Percentiles rank a stretch among this genome's conserved stretches.
phyloP scores from a whole-genome alignment of 257 asterid genomes.

The Solanum pennellii region DNA sequence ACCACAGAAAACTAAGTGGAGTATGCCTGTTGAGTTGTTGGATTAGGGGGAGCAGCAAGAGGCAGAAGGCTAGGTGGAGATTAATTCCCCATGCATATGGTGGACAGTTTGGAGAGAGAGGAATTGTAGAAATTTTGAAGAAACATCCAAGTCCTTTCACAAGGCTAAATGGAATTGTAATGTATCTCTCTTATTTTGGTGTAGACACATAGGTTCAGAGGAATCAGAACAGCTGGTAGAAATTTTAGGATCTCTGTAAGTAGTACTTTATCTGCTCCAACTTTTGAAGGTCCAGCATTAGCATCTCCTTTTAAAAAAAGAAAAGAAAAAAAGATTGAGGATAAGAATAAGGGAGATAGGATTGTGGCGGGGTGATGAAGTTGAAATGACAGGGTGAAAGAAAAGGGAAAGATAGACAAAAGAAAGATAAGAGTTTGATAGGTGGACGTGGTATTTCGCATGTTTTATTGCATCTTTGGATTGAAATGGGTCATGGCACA shows the following conservation, averaged over 20 bases:
- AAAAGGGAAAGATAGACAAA: neutral
- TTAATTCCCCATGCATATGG: neutral
- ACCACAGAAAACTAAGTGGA: neutral
- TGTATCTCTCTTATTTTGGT: neutral
- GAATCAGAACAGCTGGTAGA: neutral
- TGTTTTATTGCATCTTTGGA: neutral
- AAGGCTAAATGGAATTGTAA: neutral
- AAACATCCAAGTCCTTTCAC: neutral
- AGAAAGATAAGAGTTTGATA: neutral
- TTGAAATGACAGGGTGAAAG: neutral
- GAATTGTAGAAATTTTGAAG: neutral
- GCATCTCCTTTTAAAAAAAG: neutral
- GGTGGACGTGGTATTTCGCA: neutral
- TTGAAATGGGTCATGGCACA: neutral
- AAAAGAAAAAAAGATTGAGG: neutral
- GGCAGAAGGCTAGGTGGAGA: neutral
- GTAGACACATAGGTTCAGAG: neutral
- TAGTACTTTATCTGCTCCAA: neutral
- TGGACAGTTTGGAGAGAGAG: neutral
- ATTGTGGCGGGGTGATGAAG: neutral
- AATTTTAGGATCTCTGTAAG: neutral
- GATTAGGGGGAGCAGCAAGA: neutral
- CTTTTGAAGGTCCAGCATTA: neutral
- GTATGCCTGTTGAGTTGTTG: neutral
- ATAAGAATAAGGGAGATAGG: neutral